phyloP scores from a whole-genome alignment of 1,284 basidiomycete genomes.

The Laetiporus sulphureus region DNA sequence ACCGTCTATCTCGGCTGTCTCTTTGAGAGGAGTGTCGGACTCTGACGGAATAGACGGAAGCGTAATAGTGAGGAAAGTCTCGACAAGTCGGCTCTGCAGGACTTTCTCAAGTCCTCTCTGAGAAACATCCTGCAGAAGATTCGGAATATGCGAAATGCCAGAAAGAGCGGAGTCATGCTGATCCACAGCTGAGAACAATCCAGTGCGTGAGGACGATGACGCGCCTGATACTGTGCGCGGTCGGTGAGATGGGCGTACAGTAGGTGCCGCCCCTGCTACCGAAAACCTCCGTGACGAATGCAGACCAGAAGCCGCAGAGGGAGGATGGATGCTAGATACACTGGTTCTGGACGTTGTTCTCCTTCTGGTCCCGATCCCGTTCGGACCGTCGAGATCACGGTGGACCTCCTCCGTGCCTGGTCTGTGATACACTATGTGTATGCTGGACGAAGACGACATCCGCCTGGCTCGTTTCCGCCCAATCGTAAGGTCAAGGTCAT shows the following conservation, averaged over 20 bases:
- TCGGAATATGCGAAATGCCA: constrained; percentile 22
- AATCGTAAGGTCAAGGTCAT: constrained; percentile 63
- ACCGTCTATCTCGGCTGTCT: too few species aligned
- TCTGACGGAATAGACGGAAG: constrained; percentile 20
- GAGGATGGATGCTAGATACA: constrained; percentile 10
- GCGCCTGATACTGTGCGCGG: constrained; percentile 44
- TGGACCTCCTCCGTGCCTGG: constrained; percentile 34
- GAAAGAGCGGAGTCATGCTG: constrained; percentile 14
- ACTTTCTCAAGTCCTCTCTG: constrained; percentile 64
- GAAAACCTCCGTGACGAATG: constrained; percentile 11
- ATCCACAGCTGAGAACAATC: constrained; percentile 4
- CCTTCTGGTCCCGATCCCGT: constrained; percentile 11
- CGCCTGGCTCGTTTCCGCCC: constrained; percentile 52
- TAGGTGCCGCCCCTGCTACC: constrained; percentile 10
- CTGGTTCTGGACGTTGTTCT: constrained; percentile 20
- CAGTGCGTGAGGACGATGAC: constrained; percentile 32
- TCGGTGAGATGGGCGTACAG: constrained; percentile 29
- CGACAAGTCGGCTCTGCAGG: constrained; percentile 67
- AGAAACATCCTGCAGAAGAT: constrained; percentile 50
- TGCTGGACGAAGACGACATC: constrained; percentile 53
- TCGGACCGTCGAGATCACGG: constrained; percentile 9
- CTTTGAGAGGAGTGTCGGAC: background rate
- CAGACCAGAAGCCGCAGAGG: constrained; percentile 11
- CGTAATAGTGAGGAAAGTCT: constrained; percentile 65
- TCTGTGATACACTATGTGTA: constrained; percentile 39